A percentile compares a stretch with the other conserved stretches of the same genome.
Conservation (phyloP, 2,329 filamentous ascomycete genomes). For the Colletotrichum ledebouriae region DNA sequence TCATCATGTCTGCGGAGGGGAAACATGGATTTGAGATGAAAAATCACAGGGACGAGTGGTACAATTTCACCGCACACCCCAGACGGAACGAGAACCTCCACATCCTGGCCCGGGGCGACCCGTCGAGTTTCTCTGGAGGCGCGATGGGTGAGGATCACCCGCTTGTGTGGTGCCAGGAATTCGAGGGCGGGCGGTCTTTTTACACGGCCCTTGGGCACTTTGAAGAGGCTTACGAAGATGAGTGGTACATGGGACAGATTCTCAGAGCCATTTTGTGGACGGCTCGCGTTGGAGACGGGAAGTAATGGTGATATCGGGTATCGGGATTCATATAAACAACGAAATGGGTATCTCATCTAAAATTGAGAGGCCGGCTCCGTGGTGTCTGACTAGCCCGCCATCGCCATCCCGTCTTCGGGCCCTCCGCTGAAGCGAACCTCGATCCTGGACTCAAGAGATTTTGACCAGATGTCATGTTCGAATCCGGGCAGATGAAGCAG, state of each 20-base stretch:
- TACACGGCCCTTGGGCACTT: constrained; percentile 60
- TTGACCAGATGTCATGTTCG: constrained; percentile 55
- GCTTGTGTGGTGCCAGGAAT: constrained; percentile 56
- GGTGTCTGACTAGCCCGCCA: constrained; percentile 30
- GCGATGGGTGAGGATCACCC: constrained; percentile 54
- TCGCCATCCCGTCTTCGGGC: constrained; percentile 1
- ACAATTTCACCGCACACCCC: constrained; percentile 55
- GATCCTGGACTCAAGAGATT: constrained; percentile 53
- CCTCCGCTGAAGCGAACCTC: constrained; percentile 46
- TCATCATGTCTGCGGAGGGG: constrained; percentile 45
- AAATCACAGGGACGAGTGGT: constrained; percentile 58
- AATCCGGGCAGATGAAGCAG: constrained; percentile 63
- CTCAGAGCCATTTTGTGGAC: constrained; percentile 38
- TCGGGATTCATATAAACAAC: neutral
- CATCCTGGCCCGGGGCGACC: constrained; percentile 54
- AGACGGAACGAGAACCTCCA: constrained; percentile 46
- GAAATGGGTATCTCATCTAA: constrained; percentile 25
- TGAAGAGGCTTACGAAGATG: constrained; percentile 54
- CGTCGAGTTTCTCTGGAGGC: constrained; percentile 53
- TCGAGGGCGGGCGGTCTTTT: constrained; percentile 55
- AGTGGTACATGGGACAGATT: constrained; percentile 42
- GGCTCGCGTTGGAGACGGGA: constrained; percentile 16
- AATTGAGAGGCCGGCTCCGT: constrained; percentile 9
- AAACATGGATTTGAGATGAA: constrained; percentile 13
- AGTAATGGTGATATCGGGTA: neutral